phyloP scores from a whole-genome alignment of 257 asterid species.

The Plantago elongata region DNA sequence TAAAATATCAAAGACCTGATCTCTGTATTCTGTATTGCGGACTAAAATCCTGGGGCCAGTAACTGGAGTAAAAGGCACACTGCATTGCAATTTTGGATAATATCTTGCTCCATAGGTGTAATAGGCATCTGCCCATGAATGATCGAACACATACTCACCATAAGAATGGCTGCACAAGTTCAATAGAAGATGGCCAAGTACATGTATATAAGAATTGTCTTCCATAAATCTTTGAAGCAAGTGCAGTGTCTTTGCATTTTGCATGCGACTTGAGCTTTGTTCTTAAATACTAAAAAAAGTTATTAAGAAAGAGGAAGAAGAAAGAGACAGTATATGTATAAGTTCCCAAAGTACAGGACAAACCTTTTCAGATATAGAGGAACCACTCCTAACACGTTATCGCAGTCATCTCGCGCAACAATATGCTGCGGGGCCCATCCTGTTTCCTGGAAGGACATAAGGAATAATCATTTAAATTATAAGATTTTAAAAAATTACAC shows the following conservation, averaged over 20 bases:
- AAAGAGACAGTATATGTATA: not conserved
- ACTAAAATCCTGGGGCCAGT: constrained; percentile 91
- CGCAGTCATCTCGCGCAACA: constrained; percentile 59
- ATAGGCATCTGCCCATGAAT: constrained; percentile 98
- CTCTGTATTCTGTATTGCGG: constrained; percentile 58
- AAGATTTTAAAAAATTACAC: not conserved
- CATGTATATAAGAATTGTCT: constrained; percentile 11
- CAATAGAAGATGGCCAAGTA: constrained; percentile 24
- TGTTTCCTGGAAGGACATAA: constrained; percentile 55
- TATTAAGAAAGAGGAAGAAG: not conserved
- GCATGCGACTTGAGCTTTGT: too few species aligned
- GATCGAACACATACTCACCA: constrained; percentile 97
- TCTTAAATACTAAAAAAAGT: not conserved
- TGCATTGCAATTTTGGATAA: constrained; percentile 88
- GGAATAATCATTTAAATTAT: constrained; percentile 4
- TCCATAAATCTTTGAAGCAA: not conserved
- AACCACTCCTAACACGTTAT: constrained; percentile 71
- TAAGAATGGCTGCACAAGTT: constrained; percentile 80
- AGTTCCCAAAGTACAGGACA: constrained; percentile 10
- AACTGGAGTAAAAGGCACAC: constrained; percentile 96
- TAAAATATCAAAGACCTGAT: constrained; percentile 75
- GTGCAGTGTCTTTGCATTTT: constrained; percentile 1
- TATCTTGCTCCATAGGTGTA: constrained; percentile 76
- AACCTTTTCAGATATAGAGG: constrained; percentile 97
- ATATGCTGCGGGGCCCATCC: constrained; percentile 96